Evolutionary conservation across 768 basidiomycete species (phyloP).

Genomic region (Crassisporium funariophilum): DNA sequence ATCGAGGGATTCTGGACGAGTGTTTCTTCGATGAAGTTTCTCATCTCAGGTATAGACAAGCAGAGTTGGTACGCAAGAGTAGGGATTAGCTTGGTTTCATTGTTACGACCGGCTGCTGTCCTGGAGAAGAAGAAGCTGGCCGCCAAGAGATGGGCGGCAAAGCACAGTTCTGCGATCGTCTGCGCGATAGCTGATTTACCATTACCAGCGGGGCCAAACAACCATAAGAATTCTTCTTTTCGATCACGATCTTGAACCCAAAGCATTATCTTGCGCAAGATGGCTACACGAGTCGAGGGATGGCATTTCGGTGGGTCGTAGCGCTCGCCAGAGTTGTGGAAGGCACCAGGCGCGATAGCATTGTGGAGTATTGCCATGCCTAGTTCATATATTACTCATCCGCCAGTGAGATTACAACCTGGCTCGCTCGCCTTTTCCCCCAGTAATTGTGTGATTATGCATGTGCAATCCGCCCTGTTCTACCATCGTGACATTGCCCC

Average conservation of each 20-base stretch:
- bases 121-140: conserved; percentile 16
- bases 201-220: conserved; percentile 10
- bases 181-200: conserved; percentile 12
- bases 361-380: too few relatives aligned
- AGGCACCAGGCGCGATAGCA: conserved; percentile 2
- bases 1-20: conserved; percentile 12
- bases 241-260: background rate
- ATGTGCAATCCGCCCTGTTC: too few relatives aligned
- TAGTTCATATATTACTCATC: too few relatives aligned
- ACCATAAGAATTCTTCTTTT: conserved; percentile 1
- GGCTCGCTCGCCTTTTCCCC: too few relatives aligned
- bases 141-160: conserved; percentile 1
- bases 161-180: conserved; percentile 5
- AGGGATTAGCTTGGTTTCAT: conserved; percentile 9
- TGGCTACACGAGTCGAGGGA: conserved; percentile 8
- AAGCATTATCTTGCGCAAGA: conserved; percentile 6
- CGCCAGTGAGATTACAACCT: too few relatives aligned
- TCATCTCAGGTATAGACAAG: conserved; percentile 9
- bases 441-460: too few relatives aligned
- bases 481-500: too few relatives aligned
- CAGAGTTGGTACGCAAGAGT: conserved; percentile 18
- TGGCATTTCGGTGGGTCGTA: too few relatives aligned
- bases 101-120: conserved; percentile 7
- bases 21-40: conserved; percentile 1
- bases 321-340: conserved; percentile 13